A percentile compares a stretch with the other conserved stretches of the same genome.
Evolutionary conservation across 495 filamentous ascomycete species (phyloP).

Genomic region (Usnea hakonensis): DNA sequence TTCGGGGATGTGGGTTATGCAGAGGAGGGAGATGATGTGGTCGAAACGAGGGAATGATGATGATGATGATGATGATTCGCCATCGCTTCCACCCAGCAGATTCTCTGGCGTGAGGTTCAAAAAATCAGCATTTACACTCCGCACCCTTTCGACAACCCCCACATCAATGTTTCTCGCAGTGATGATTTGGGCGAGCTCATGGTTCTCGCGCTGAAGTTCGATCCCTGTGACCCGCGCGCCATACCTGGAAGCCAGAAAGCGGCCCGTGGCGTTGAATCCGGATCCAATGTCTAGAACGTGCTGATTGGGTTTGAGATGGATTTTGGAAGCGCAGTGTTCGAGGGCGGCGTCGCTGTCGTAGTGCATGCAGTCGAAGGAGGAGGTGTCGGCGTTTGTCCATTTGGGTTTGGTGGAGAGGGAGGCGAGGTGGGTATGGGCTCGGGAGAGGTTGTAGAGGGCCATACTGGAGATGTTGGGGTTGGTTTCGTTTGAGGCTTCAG

Average conservation of each 20-base stretch:
- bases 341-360: conserved; percentile 9
- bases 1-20: conserved; percentile 3
- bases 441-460: conserved; percentile 7
- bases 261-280: conserved; percentile 7
- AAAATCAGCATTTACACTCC: conserved; percentile 10
- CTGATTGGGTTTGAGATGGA: neutral
- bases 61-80: too few species aligned
- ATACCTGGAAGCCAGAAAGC: conserved; percentile 6
- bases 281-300: conserved; percentile 9
- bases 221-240: conserved; percentile 1
- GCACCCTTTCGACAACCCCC: neutral
- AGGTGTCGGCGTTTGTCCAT: conserved; percentile 7
- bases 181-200: conserved; percentile 2
- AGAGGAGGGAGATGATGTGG: neutral
- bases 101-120: neutral
- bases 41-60: neutral
- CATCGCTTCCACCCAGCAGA: neutral
- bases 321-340: neutral
- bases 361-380: conserved; percentile 13
- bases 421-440: neutral
- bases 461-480: neutral
- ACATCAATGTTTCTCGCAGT: neutral
- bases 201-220: conserved; percentile 1
- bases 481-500: neutral
- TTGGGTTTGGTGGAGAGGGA: neutral